Evolutionary conservation across 495 filamentous ascomycete genomes (phyloP).

Genomic region (Trichoderma asperelloides): DNA sequence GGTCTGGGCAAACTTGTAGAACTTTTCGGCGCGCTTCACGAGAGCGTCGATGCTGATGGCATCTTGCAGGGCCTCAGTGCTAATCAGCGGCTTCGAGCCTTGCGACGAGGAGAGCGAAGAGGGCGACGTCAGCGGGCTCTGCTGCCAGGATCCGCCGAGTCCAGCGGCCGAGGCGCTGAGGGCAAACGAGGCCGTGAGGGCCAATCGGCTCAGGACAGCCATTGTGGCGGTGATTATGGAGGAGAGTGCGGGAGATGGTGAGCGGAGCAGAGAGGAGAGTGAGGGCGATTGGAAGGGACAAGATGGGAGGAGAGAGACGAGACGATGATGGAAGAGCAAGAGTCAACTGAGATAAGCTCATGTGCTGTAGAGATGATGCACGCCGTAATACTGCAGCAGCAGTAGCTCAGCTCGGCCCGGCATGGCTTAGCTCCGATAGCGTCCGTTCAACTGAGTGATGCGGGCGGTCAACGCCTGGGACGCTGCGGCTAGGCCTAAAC

Average conservation of each 20-base stretch:
- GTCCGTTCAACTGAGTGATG: not conserved
- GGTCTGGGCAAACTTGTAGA: constrained; percentile 47
- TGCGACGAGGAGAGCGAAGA: not conserved
- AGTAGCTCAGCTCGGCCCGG: not conserved
- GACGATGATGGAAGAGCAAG: not conserved
- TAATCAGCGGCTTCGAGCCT: constrained; percentile 29
- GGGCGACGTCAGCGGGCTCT: not conserved
- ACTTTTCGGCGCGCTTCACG: constrained; percentile 41
- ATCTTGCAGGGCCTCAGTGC: constrained; percentile 43
- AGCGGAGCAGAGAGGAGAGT: not conserved
- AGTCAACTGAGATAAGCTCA: not conserved
- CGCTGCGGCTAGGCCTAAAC: not conserved
- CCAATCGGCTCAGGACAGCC: not conserved
- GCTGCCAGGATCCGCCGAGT: not conserved
- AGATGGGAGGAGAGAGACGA: not conserved
- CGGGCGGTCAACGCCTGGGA: not conserved
- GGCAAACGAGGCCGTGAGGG: constrained; percentile 3
- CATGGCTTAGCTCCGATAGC: not conserved
- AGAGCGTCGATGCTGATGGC: constrained; percentile 45
- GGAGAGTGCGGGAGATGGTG: not conserved
- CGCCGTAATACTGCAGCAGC: not conserved
- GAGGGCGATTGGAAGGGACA: not conserved
- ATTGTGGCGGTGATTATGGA: not conserved
- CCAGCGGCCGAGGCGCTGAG: not conserved
- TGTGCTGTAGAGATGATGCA: not conserved